These are phyloP conservation scores for Trematosphaeria pertusa DNA, from an alignment of 2,329 filamentous ascomycete species.

Conservation along the genomic window DNA sequence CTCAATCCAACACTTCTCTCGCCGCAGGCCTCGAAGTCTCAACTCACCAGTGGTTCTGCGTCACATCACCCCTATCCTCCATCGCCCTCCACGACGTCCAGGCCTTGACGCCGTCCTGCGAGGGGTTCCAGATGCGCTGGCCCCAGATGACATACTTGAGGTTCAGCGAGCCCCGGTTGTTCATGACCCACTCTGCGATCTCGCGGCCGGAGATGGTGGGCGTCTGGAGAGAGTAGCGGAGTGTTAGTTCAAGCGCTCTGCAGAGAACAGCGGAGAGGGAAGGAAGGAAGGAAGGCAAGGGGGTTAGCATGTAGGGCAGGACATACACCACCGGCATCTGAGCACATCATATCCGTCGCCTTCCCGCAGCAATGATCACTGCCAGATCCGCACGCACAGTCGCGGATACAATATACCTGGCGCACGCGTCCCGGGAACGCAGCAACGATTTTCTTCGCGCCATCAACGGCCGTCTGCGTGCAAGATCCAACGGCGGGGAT, in stretches of 20 bases:
- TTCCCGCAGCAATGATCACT: slow-evolving; percentile 36
- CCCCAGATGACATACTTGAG: slow-evolving; percentile 61
- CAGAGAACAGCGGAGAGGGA: too few species aligned
- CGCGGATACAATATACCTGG: slow-evolving; percentile 27
- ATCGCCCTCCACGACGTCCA: slow-evolving; percentile 55
- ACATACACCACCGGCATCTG: slow-evolving; percentile 31
- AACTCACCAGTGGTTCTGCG: slow-evolving; percentile 53
- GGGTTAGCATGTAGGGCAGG: too few species aligned
- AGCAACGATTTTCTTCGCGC: slow-evolving; percentile 25
- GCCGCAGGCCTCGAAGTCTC: too few species aligned
- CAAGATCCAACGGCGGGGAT: slow-evolving; percentile 23
- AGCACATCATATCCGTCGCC: slow-evolving; percentile 42
- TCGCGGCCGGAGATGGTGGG: slow-evolving; percentile 46
- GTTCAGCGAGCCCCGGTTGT: slow-evolving; percentile 49
- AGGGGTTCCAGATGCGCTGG: slow-evolving; percentile 56
- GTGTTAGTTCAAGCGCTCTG: too few species aligned
- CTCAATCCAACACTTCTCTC: too few species aligned
- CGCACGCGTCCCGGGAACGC: slow-evolving; percentile 25
- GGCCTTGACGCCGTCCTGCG: slow-evolving; percentile 43
- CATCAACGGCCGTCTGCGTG: slow-evolving; percentile 25
- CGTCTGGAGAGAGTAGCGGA: too few species aligned
- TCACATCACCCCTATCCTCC: slow-evolving; percentile 52
- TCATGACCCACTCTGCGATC: slow-evolving; percentile 60
- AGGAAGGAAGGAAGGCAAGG: too few species aligned
- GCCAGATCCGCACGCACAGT: slow-evolving; percentile 24